Base-by-base conservation (phyloP, 306 rosid species). In the Leucaena leucocephala region DNA sequence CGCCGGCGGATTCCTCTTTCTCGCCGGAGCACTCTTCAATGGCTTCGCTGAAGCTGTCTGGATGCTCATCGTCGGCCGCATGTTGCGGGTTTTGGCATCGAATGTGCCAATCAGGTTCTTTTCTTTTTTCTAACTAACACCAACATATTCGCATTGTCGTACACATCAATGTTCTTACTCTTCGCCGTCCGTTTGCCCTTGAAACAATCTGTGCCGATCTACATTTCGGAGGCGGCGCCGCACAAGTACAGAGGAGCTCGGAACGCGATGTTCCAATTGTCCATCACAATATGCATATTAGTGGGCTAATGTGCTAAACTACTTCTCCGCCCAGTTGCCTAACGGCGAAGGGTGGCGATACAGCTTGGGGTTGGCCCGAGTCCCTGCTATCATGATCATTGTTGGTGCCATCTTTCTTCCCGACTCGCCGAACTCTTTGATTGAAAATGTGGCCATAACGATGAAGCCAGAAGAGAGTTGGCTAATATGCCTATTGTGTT, bases 51-150 rank as follows among this genome's bases (percentile, higher is more conserved):
- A 52, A 2, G 59, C 59, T 4, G 59, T 52, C 9, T 52, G 59
- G 59, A 52, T 52, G 59, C 59, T 52, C 27, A 52, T 52, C n/a
- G 22, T 52, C 27, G 59, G 59, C 1, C 59, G 59, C 27, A 4
- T 52, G 22, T 52, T 52, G 3, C 59, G 17, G 59, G 59, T 12
- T 52, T 52, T 52, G 59, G 59, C 59, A 52, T 52, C 22, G 59
- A 27, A 52, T 52, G 59, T 52, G 59, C 59, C 59, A 52, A 52
- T 52, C 59, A 52, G 59, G 55, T 49, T 49, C 55, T 49, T 15
- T 49, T 0, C 55, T 54, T n/a, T 6, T 54, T 6, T 54, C 7
- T 54, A n/a, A n/a, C n/a, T n/a, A n/a, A n/a, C n/a, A n/a, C n/a
- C n/a, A n/a, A n/a, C n/a, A n/a, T n/a, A n/a, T n/a, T n/a, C n/a